Evolutionary conservation across 192 early-diverging fungal species (phyloP), one percentile per base, ranked within the genome.

Genomic region (Haplosporangium gracile): DNA sequence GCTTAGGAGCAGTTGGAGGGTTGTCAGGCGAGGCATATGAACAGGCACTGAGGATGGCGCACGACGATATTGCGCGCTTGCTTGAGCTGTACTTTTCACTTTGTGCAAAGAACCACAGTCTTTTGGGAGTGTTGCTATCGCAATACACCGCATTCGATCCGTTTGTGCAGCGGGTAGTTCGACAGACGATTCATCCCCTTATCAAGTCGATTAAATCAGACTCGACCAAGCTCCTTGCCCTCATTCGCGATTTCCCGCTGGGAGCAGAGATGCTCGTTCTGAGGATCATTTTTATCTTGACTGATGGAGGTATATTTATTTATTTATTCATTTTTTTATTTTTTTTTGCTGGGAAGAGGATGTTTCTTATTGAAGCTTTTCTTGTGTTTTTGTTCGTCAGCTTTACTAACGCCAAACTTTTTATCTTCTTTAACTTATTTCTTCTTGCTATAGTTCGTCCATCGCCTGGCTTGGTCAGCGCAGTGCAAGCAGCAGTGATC

Each of bases 31-130:
- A n/a, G 45, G 68, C 47, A 47, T 75, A n/a, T 65, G 78, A 72
- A 29, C 71, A 82, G 79, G 60, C 60, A 5, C 78, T 70, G 13
- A 81, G 83, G 11, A 90, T 91, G 88, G 89, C 89, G 15, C 94
- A 95, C 73, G 81, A 91, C n/a, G 95, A 95, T 75, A 90, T 96
- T 20, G 87, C 92, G 16, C 75, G 91, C 24, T 91, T 92, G 73
- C 74, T 96, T 45, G 96, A 97, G 75, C 82, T 97, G 38, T 97
- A 90, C 83, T 93, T 97, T 79, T 93, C 95, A 32, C 82, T 97
- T 15, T 95, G 95, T 77, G 91, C 91, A 60, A 95, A 94, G 78
- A 95, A 95, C 57, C 92, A 89, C 71, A 89, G 91, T 29, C 76
- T 97, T n/a, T 85, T 97, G 55, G 79, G 75, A 45, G 79, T 88